Conservation (phyloP, 192 early-diverging fungal genomes). For the Helicostylum pulchrum region DNA sequence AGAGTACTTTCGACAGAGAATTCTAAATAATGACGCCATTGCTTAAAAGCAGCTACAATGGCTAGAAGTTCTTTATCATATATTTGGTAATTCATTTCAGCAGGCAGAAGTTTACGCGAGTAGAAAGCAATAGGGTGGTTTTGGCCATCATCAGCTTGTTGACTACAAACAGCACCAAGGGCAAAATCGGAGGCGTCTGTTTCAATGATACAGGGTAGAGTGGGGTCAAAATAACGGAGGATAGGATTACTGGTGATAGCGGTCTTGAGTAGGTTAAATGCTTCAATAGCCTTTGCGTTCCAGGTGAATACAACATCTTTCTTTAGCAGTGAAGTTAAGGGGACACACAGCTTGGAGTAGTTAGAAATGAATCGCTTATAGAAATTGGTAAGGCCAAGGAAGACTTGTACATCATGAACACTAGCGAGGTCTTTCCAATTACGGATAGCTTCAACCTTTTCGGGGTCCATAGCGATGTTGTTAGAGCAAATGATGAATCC, state of each 20-base stretch:
- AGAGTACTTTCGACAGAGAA: slow-evolving; percentile 1
- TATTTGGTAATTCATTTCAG: slow-evolving; percentile 38
- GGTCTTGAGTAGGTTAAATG: not conserved
- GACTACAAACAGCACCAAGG: slow-evolving; percentile 2
- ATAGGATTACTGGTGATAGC: not conserved
- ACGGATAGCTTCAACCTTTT: not conserved
- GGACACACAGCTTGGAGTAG: slow-evolving; percentile 14
- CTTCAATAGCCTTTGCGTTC: not conserved
- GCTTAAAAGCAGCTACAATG: slow-evolving; percentile 29
- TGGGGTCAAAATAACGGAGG: not conserved
- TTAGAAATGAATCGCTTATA: slow-evolving; percentile 26
- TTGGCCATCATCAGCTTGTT: slow-evolving; percentile 13
- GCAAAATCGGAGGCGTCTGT: slow-evolving; percentile 21
- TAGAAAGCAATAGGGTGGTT: slow-evolving; percentile 39
- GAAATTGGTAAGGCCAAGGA: slow-evolving; percentile 32
- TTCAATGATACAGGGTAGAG: slow-evolving; percentile 1
- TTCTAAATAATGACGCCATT: slow-evolving; percentile 35
- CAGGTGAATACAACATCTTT: slow-evolving; percentile 8
- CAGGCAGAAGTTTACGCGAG: slow-evolving; percentile 17
- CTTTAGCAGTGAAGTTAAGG: slow-evolving; percentile 14
- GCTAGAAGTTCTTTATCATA: slow-evolving; percentile 43
- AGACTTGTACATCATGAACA: slow-evolving; percentile 7
- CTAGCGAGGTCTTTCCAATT: not conserved
- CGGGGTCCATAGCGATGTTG: not conserved
- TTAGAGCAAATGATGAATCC: slow-evolving; percentile 13